Percentiles rank a stretch among this genome's conserved stretches.
phyloP scores from a whole-genome alignment of 495 filamentous ascomycete genomes.

The Trichoderma erinaceum region DNA sequence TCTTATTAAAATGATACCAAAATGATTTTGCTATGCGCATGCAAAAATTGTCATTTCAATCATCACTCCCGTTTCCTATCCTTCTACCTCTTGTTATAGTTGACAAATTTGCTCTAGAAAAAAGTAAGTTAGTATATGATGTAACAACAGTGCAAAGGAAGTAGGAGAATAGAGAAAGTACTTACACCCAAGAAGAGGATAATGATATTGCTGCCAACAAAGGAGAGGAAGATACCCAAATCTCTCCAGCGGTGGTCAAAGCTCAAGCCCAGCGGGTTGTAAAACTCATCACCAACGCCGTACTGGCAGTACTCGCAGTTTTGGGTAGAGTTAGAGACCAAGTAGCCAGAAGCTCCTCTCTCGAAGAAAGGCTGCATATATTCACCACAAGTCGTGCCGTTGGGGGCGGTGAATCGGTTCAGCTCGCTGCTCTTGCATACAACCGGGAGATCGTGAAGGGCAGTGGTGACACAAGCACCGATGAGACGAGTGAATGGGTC shows the following conservation, averaged over 20 bases:
- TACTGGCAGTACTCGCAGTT: slow-evolving; percentile 73
- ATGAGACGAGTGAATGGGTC: slow-evolving; percentile 82
- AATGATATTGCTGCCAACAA: slow-evolving; percentile 68
- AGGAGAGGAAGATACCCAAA: slow-evolving; percentile 67
- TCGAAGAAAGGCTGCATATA: slow-evolving; percentile 70
- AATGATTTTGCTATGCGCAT: neutral
- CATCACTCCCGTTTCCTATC: neutral
- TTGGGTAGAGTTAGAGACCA: slow-evolving; percentile 56
- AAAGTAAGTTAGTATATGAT: slow-evolving; percentile 7
- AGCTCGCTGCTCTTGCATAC: slow-evolving; percentile 50
- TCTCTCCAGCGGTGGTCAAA: slow-evolving; percentile 72
- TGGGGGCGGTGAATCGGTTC: slow-evolving; percentile 56
- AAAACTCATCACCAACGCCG: slow-evolving; percentile 73
- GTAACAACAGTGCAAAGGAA: neutral
- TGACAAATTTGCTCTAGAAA: slow-evolving; percentile 16
- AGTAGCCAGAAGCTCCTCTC: slow-evolving; percentile 58
- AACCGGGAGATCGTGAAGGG: slow-evolving; percentile 60
- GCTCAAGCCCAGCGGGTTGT: slow-evolving; percentile 52
- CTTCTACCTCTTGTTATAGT: slow-evolving; percentile 16
- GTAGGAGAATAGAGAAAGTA: slow-evolving; percentile 18
- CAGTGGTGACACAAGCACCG: slow-evolving; percentile 69
- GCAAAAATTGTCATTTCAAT: neutral
- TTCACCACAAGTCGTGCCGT: slow-evolving; percentile 56
- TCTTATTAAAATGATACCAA: neutral
- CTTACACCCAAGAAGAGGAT: slow-evolving; percentile 66